Base-by-base conservation (phyloP, 495 filamentous ascomycete species). In the Tuber umbilicatum region DNA sequence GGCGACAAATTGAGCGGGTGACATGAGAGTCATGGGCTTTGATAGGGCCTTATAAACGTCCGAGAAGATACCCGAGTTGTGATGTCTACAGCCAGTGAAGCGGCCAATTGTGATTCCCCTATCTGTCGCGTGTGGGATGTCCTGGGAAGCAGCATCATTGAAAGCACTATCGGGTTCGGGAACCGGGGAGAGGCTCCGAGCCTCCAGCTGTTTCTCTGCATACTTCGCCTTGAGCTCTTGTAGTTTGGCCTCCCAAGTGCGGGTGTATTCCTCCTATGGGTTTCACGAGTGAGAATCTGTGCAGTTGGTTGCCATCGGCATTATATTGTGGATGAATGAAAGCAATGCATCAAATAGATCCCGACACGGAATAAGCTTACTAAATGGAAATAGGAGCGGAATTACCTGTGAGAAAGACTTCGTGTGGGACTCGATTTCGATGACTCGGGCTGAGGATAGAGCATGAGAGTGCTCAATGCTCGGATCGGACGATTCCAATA, bases 11-110 rank as follows among this genome's bases (percentile, higher is more conserved):
- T 84, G 70, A 78, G 83, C 83, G 71, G 83, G 78, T 21, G 69
- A 31, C 40, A 27, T 71, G 75, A 31, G 40, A 27, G 55, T 64
- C 55, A 64, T 64, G 27, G 55, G 55, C 27, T 64, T 64, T 31
- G 35, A 19, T 69, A 74, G 79, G 10, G 90, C 87, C 77, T 87
- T 89, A 85, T 94, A 98, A 69, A 99, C 90, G 47, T 88, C 88
- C 39, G 95, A 95, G 80, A 93, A 94, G 12, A 95, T 85, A 38
- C 96, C 95, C 73, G 89, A 89, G 71, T 86, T 87, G 78, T 92
- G 84, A 82, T 92, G 90, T 38, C 88, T 85, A 80, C 92, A 96
- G 68, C 89, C 86, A 38, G 80, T 81, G 82, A 94, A 97, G 42
- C 83, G 84, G 10, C 95, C 95, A 79, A 97, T 90, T 23, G 76